phyloP scores from a whole-genome alignment of 495 filamentous ascomycete species.

The Clohesyomyces aquaticus region DNA sequence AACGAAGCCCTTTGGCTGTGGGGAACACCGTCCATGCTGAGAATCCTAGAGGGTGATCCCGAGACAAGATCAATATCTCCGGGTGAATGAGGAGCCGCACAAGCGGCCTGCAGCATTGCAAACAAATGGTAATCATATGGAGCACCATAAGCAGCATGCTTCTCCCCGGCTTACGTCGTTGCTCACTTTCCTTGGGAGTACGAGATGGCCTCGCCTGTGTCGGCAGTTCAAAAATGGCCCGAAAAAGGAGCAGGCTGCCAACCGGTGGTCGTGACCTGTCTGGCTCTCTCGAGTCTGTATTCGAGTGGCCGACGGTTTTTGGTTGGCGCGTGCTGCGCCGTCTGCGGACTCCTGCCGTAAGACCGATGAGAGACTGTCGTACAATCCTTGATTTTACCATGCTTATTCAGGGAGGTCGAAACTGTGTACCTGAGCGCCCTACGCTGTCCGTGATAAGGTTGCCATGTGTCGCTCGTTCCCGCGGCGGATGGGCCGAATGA shows the following conservation, averaged over 20 bases:
- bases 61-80: not conserved
- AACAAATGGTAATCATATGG: not conserved
- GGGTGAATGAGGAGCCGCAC: not conserved
- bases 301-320: too few relatives aligned
- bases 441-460: not conserved
- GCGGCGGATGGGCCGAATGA: not conserved
- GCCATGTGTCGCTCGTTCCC: not conserved
- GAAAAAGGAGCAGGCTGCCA: too few relatives aligned
- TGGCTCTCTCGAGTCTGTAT: too few relatives aligned
- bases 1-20: too few relatives aligned
- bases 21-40: too few relatives aligned
- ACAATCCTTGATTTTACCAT: too few relatives aligned
- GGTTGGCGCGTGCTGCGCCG: too few relatives aligned
- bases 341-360: too few relatives aligned
- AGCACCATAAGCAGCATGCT: not conserved
- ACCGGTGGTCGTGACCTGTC: too few relatives aligned
- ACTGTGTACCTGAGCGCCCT: not conserved
- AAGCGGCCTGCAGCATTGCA: not conserved
- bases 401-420: not conserved
- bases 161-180: not conserved
- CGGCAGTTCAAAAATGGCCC: not conserved
- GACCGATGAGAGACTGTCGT: too few relatives aligned
- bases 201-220: not conserved
- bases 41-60: too few relatives aligned
- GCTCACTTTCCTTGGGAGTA: not conserved